Conservation (phyloP, 306 rosid species). For the Vigna trinervia region DNA sequence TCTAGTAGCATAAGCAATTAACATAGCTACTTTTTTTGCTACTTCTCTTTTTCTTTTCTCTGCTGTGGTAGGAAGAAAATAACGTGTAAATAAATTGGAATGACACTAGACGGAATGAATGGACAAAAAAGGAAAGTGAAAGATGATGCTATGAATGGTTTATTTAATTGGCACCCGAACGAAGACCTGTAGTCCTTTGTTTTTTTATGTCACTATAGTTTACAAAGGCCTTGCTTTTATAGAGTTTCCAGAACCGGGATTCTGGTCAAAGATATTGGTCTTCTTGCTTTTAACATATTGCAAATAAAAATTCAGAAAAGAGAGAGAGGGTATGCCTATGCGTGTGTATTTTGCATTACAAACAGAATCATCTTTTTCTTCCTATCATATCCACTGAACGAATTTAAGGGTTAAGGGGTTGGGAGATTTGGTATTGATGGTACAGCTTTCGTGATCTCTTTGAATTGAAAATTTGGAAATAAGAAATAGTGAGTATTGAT, state of each 20-base stretch:
- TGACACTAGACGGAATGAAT: slow-evolving; percentile 26
- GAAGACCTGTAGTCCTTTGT: slow-evolving; percentile 37
- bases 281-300: slow-evolving; percentile 38
- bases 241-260: slow-evolving; percentile 47
- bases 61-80: not conserved
- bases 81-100: not conserved
- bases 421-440: slow-evolving; percentile 39
- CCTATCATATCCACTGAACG: not conserved
- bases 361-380: slow-evolving; percentile 31
- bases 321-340: not conserved
- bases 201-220: slow-evolving; percentile 33
- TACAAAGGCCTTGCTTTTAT: slow-evolving; percentile 36
- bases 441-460: not conserved
- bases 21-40: not conserved
- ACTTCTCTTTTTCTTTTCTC: not conserved
- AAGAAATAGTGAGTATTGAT: slow-evolving; percentile 8
- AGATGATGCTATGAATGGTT: slow-evolving; percentile 25
- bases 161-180: slow-evolving; percentile 31
- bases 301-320: not conserved
- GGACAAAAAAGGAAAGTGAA: slow-evolving; percentile 34
- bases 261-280: slow-evolving; percentile 65
- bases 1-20: slow-evolving; percentile 12
- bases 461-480: not conserved
- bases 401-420: slow-evolving; percentile 13
- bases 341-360: slow-evolving; percentile 26